A percentile compares a stretch with the other conserved stretches of the same genome.
Conservation (phyloP, 768 basidiomycete species). For the Agaricus blazei region DNA sequence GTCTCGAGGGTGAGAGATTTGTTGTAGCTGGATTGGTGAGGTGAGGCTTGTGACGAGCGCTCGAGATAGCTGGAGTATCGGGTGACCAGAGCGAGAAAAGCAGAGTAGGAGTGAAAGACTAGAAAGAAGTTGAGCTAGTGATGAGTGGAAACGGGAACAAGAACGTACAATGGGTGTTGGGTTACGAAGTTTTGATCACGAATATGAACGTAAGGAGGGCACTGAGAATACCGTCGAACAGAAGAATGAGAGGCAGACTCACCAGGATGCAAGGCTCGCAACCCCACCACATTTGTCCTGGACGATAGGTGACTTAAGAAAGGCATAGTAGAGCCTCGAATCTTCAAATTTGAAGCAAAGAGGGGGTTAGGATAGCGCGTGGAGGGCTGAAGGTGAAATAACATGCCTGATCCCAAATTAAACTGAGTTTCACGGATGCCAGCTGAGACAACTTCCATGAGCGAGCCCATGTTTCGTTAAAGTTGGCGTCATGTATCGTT, state of each 20-base stretch:
- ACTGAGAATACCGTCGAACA: constrained; percentile 67
- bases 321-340: constrained; percentile 84
- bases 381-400: neutral
- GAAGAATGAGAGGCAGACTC: constrained; percentile 65
- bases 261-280: constrained; percentile 64
- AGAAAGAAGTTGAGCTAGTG: constrained; percentile 5
- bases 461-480: constrained; percentile 76
- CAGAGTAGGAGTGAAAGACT: constrained; percentile 81
- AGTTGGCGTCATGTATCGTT: constrained; percentile 24
- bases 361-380: neutral
- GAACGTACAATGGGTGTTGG: constrained; percentile 62
- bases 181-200: constrained; percentile 89
- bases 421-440: constrained; percentile 58
- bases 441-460: constrained; percentile 67
- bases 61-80: constrained; percentile 72
- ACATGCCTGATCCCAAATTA: constrained; percentile 64
- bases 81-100: constrained; percentile 80
- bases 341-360: constrained; percentile 57
- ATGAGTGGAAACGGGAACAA: neutral
- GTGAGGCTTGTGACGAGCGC: constrained; percentile 64
- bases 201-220: constrained; percentile 78
- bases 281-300: constrained; percentile 66
- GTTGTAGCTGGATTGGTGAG: constrained; percentile 67
- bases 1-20: constrained; percentile 85
- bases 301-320: constrained; percentile 65